Conservation (phyloP, 2,329 filamentous ascomycete genomes). For the Fusarium lateritium region DNA sequence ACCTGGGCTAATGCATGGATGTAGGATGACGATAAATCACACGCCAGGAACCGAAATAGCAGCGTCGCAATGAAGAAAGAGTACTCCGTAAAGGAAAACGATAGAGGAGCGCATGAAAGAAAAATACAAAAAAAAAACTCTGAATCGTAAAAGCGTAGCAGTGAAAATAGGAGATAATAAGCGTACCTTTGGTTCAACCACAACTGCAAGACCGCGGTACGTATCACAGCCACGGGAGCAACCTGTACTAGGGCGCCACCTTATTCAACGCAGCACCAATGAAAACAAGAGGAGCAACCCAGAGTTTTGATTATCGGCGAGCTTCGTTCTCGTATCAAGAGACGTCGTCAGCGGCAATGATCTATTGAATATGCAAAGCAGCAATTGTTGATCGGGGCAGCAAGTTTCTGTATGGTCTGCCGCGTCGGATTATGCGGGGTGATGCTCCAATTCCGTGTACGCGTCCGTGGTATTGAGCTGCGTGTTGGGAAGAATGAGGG, state of each 20-base stretch:
- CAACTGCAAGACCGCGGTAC: constrained; percentile 31
- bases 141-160: constrained; percentile 8
- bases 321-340: constrained; percentile 37
- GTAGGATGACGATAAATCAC: constrained; percentile 33
- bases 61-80: constrained; percentile 14
- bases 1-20: constrained; percentile 22
- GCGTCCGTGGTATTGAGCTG: constrained; percentile 16
- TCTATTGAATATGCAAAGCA: constrained; percentile 10
- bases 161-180: constrained; percentile 13
- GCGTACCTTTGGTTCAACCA: constrained; percentile 32
- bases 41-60: constrained; percentile 17
- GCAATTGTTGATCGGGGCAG: constrained; percentile 11
- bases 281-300: constrained; percentile 26
- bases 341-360: constrained; percentile 31
- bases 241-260: constrained; percentile 43
- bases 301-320: constrained; percentile 43
- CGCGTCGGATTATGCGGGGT: constrained; percentile 23
- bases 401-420: constrained; percentile 11
- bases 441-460: constrained; percentile 28
- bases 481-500: constrained; percentile 31
- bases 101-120: background rate
- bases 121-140: background rate
- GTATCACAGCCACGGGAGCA: constrained; percentile 45
- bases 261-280: constrained; percentile 45
- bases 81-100: background rate